phyloP scores from a whole-genome alignment of 2,329 filamentous ascomycete species.

The Alternaria gansuensis region DNA sequence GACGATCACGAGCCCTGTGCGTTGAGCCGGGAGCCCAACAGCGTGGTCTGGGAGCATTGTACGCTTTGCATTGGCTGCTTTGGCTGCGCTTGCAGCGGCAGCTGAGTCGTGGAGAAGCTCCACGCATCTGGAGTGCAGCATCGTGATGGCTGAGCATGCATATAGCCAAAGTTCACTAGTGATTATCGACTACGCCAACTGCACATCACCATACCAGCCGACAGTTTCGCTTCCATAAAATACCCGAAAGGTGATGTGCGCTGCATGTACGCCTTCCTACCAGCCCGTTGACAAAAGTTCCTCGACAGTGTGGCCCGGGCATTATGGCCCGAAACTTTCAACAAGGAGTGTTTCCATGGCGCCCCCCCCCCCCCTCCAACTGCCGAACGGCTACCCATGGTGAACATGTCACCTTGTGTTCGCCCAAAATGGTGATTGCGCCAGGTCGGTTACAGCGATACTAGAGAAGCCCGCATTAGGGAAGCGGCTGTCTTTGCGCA shows the following conservation, averaged over 20 bases:
- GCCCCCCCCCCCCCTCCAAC: not conserved
- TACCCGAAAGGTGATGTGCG: constrained; percentile 19
- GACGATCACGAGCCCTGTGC: constrained; percentile 42
- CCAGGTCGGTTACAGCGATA: constrained; percentile 43
- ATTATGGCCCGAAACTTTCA: constrained; percentile 18
- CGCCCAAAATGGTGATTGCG: constrained; percentile 44
- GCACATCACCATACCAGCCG: constrained; percentile 8
- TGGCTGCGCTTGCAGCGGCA: constrained; percentile 42
- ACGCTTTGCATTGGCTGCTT: constrained; percentile 34
- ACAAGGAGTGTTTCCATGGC: constrained; percentile 18
- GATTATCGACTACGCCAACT: not conserved
- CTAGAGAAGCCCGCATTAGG: constrained; percentile 49
- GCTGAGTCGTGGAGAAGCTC: constrained; percentile 22
- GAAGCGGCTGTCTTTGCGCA: constrained; percentile 43
- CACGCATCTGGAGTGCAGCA: constrained; percentile 22
- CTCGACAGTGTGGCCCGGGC: constrained; percentile 19
- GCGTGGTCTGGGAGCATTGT: constrained; percentile 41
- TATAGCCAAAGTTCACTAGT: constrained; percentile 4
- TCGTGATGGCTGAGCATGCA: constrained; percentile 8
- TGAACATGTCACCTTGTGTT: constrained; percentile 25
- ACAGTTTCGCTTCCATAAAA: constrained; percentile 6
- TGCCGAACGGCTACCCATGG: constrained; percentile 11
- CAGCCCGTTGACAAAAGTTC: constrained; percentile 16
- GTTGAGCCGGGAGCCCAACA: constrained; percentile 42
- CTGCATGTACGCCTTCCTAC: constrained; percentile 26